Percentiles rank a stretch among this genome's conserved stretches.
These are phyloP conservation scores for Yarrowia sp. DNA, from an alignment of 805 yeast species.

Conservation along the genomic window DNA sequence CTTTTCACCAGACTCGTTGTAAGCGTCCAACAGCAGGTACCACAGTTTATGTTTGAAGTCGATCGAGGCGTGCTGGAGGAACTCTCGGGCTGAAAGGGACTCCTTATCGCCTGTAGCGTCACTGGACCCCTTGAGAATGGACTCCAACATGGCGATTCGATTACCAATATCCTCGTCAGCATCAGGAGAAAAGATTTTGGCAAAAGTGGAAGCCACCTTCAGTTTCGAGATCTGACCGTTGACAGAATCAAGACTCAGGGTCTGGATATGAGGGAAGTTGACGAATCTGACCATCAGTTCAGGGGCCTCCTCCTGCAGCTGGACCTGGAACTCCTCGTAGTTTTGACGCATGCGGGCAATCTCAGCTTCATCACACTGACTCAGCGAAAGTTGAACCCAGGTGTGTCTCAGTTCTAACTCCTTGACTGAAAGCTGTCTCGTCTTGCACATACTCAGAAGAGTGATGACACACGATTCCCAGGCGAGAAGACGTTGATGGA, in stretches of 20 bases:
- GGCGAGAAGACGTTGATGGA: conserved; percentile 17
- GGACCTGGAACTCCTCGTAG: conserved; percentile 43
- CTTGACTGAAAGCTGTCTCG: not conserved
- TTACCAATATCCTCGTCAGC: conserved; percentile 34
- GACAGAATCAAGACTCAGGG: conserved; percentile 58
- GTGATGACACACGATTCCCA: conserved; percentile 41
- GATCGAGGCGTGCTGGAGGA: conserved; percentile 68
- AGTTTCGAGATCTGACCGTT: conserved; percentile 72
- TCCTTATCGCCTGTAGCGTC: conserved; percentile 45
- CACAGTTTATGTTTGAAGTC: conserved; percentile 76
- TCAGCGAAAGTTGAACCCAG: conserved; percentile 59
- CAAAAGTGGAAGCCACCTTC: conserved; percentile 70
- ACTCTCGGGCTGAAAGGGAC: conserved; percentile 62
- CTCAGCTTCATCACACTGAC: conserved; percentile 54
- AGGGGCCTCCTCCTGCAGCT: conserved; percentile 35
- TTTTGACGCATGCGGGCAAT: conserved; percentile 48
- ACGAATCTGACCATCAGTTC: conserved; percentile 55
- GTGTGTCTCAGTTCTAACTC: conserved; percentile 49
- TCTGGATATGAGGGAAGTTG: conserved; percentile 67
- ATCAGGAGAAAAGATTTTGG: conserved; percentile 54
- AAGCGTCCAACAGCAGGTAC: conserved; percentile 70
- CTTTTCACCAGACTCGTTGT: conserved; percentile 53
- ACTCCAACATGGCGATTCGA: conserved; percentile 45
- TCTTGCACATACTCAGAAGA: conserved; percentile 29
- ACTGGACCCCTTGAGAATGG: conserved; percentile 50